Evolutionary conservation across 495 filamentous ascomycete species (phyloP).

Genomic region (Talaromyces liani): DNA sequence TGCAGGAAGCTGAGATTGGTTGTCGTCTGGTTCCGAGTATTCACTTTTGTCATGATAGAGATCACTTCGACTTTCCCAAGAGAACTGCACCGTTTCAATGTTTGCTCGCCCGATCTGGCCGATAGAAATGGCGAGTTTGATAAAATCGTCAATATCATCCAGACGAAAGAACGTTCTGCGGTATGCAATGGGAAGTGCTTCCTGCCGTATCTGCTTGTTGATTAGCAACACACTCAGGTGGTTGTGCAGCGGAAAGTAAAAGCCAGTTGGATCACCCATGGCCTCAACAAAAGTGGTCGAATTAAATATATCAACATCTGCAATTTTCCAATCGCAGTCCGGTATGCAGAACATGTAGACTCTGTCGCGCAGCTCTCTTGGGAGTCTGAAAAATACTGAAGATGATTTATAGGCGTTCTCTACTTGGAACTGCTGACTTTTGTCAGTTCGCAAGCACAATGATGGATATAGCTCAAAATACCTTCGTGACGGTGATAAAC

Average conservation of each 20-base stretch:
- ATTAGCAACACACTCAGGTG: not conserved
- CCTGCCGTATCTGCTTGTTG: not conserved
- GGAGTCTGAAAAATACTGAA: not conserved
- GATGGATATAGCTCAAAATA: not conserved
- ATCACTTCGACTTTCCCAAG: not conserved
- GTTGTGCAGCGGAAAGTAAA: not conserved
- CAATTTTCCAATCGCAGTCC: not conserved
- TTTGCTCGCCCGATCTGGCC: not conserved
- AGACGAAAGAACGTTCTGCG: not conserved
- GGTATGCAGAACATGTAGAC: not conserved
- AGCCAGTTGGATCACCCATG: not conserved
- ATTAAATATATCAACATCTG: not conserved
- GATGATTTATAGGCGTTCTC: not conserved
- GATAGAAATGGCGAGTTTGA: not conserved
- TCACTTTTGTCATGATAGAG: too few species aligned
- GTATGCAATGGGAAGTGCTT: not conserved
- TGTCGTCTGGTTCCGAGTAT: too few species aligned
- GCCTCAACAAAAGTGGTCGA: not conserved
- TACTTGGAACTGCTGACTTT: not conserved
- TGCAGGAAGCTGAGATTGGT: not conserved
- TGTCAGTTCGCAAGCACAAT: not conserved
- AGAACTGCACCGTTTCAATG: not conserved
- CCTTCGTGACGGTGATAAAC: not conserved
- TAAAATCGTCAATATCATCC: not conserved
- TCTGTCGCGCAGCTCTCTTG: not conserved